Conservation (phyloP, 768 basidiomycete genomes). For the Mycena rebaudengoi region DNA sequence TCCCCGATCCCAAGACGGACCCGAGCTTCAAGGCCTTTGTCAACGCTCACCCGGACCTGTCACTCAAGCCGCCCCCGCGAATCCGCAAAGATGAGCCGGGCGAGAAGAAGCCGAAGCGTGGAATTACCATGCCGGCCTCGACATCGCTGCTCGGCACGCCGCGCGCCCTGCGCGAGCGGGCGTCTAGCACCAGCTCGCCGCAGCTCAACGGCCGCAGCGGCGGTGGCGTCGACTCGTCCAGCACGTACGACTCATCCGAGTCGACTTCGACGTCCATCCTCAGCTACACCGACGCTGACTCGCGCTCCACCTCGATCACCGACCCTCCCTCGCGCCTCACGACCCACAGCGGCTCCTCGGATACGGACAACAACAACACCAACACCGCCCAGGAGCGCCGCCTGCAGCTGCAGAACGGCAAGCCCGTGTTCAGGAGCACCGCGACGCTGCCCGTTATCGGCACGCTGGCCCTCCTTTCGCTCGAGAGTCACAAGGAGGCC, state of each 20-base stretch:
- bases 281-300: constrained; percentile 47
- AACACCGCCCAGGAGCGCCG: constrained; percentile 37
- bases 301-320: constrained; percentile 56
- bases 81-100: constrained; percentile 25
- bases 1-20: constrained; percentile 94
- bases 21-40: constrained; percentile 92
- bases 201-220: constrained; percentile 34
- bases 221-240: constrained; percentile 42
- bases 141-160: constrained; percentile 31
- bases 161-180: constrained; percentile 40
- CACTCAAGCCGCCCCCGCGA: constrained; percentile 55
- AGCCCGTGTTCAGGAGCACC: constrained; percentile 39
- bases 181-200: constrained; percentile 43
- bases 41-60: constrained; percentile 90
- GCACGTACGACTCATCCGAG: constrained; percentile 51
- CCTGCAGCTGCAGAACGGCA: constrained; percentile 27
- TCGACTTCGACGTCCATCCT: constrained; percentile 56
- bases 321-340: constrained; percentile 57
- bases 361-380: constrained; percentile 20
- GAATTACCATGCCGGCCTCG: constrained; percentile 46
- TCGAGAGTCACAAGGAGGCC: constrained; percentile 58
- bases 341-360: constrained; percentile 36
- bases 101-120: constrained; percentile 38
- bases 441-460: constrained; percentile 44
- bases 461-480: constrained; percentile 30